Base-by-base conservation (phyloP, 1,284 basidiomycete genomes). In the Entoloma clypeatum region DNA sequence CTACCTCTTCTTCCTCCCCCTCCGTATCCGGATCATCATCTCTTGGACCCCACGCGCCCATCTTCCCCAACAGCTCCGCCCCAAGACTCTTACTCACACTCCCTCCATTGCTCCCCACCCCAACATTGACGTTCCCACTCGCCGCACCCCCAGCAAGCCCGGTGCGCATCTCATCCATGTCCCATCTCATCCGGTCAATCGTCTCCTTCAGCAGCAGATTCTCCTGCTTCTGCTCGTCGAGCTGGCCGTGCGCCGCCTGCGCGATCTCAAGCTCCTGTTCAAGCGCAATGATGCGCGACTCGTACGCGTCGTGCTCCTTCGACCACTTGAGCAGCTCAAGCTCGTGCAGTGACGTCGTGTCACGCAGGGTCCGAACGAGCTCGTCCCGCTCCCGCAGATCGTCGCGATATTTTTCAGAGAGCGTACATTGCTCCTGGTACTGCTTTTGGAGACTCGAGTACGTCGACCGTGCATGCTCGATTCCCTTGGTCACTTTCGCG, bases 211-310 rank as follows among this genome's bases (percentile, higher is more conserved):
- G 71, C 58, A 88, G 66, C 49, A 93, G 58, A 54, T 94, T 95
- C 69, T 94, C 90, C 55, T 90, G 86, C 65, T 92, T 93, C 66
- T 94, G 91, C 51, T 85, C 84, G 43, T 92, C 88, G 24, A 94
- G 74, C 45, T 81, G 74, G 0, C 68, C 71, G 41, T 87, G 80
- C 0, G 85, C 80, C 48, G 80, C 75, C 33, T 84, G 78, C 1
- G 88, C 86, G 13, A 76, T 52, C 2, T 57, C 59, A 2, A 94
- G 70, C 46, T 92, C 88, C 5, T 61, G 53, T 53, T 91, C 83
- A 18, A 93, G 73, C 7, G 72, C 61, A 5, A 66, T 60, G 39
- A 86, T 73, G 13, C 80, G 78, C 8, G 76, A 74, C 56, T 92
- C 87, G 31, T 86, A 81, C 9, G 70, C 69, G 18, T 80, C 74